These are phyloP conservation scores for Pestalotiopsis sp. DNA, from an alignment of 2,329 filamentous ascomycete genomes.

Conservation along the genomic window DNA sequence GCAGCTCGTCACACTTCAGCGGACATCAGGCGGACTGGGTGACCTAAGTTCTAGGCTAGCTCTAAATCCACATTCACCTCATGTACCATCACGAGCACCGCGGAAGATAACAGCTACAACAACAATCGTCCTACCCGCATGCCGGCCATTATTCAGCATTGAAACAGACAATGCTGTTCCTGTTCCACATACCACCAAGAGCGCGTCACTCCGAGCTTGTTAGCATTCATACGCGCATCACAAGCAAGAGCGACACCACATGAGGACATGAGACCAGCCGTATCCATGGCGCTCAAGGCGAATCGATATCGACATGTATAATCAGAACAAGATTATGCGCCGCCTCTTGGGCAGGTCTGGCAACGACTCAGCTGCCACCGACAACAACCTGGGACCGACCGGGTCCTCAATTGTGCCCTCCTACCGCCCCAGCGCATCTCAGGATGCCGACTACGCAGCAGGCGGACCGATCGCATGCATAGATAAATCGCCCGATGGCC, in stretches of 20 bases:
- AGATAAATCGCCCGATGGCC: slow-evolving; percentile 58
- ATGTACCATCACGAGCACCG: background rate
- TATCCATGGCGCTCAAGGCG: slow-evolving; percentile 24
- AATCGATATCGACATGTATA: slow-evolving; percentile 44
- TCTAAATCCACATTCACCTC: background rate
- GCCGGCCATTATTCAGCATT: background rate
- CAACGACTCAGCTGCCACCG: slow-evolving; percentile 45
- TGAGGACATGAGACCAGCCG: slow-evolving; percentile 15
- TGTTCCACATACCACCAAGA: background rate
- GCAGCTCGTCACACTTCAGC: background rate
- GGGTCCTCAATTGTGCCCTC: slow-evolving; percentile 43
- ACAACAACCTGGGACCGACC: slow-evolving; percentile 44
- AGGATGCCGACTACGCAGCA: slow-evolving; percentile 53
- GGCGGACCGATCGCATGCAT: slow-evolving; percentile 56
- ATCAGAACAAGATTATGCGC: slow-evolving; percentile 58
- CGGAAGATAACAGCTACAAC: background rate
- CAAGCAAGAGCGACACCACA: background rate
- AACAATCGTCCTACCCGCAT: background rate
- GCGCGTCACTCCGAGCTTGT: background rate
- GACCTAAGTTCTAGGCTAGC: background rate
- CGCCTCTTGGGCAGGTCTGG: slow-evolving; percentile 58
- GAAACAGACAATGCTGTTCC: background rate
- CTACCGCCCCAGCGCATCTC: slow-evolving; percentile 54
- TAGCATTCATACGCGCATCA: background rate
- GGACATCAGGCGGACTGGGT: background rate